Base-by-base conservation (phyloP, 495 filamentous ascomycete genomes). In the Trichoderma asperelloides region DNA sequence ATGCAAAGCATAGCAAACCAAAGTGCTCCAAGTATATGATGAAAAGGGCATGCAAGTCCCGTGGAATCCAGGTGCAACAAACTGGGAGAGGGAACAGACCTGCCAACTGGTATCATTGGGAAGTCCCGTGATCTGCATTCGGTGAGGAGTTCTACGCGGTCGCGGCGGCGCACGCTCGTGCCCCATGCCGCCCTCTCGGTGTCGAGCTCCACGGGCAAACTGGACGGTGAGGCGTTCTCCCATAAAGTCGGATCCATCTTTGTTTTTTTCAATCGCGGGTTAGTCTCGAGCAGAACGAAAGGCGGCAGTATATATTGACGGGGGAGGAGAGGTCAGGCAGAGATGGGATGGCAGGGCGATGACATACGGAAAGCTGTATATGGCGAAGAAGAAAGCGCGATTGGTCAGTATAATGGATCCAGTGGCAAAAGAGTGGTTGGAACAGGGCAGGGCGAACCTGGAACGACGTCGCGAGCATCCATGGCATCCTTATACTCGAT, bases 21-120 rank as follows among this genome's bases (percentile, higher is more conserved):
- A 49, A 47, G 70, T 2, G 55, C 55, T 60, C 55, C 55, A 55
- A 74, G 70, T 68, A 71, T 63, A 73, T 68, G 68, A 67, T 68
- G 70, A 65, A 74, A 68, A 68, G 67, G 74, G 74, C 72, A 74
- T 67, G 66, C 69, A 69, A 66, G 62, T 72, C 71, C 72, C 68
- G 71, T 74, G 72, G 71, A 73, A 79, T 79, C 80, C 76, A 72
- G 78, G 73, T 75, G 73, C 62, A 82, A 80, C 76, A 77, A 84
- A 87, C 81, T 81, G 82, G 81, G 78, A 77, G 82, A 80, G 77
- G 79, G 75, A 88, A 91, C 95, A 96, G 90, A 98, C 95, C 95
- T 98, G 95, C 95, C 95, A 98, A 86, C 93, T 97, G 83, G 96
- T 98, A 84, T 98, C 96, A 79, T 85, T 85, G 74, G 94, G 93